Evolutionary conservation across 2,329 filamentous ascomycete species (phyloP).

Genomic region (Stagonosporopsis tanaceti): DNA sequence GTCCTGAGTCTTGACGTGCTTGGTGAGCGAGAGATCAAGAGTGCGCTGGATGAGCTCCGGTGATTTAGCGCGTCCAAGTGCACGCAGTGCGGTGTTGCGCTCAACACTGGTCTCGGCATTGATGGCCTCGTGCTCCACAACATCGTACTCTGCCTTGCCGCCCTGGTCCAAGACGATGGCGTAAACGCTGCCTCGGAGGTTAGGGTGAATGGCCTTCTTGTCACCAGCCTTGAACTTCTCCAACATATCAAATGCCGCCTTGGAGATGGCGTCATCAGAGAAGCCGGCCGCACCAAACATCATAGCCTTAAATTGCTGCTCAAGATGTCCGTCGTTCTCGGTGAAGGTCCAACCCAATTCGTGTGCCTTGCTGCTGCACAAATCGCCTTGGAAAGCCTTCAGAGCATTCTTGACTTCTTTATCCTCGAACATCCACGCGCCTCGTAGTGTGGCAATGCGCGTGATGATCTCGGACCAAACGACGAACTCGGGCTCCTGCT

Average conservation of each 20-base stretch:
- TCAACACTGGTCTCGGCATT: conserved; percentile 81
- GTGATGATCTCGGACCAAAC: conserved; percentile 94
- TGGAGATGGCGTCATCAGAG: conserved; percentile 77
- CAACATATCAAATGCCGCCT: conserved; percentile 90
- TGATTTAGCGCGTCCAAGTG: conserved; percentile 78
- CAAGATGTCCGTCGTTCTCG: conserved; percentile 83
- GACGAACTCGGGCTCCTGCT: conserved; percentile 82
- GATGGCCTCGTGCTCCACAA: conserved; percentile 77
- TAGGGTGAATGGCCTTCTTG: conserved; percentile 83
- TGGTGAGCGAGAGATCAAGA: conserved; percentile 75
- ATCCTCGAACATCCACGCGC: conserved; percentile 90
- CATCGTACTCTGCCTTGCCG: conserved; percentile 85
- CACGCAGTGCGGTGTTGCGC: conserved; percentile 88
- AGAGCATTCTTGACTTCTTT: conserved; percentile 75
- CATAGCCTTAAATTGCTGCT: conserved; percentile 93
- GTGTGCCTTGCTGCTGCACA: conserved; percentile 82
- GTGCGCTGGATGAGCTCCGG: conserved; percentile 84
- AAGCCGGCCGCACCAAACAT: conserved; percentile 86
- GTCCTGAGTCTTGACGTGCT: conserved; percentile 92
- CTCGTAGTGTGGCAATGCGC: conserved; percentile 78
- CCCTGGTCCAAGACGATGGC: conserved; percentile 84
- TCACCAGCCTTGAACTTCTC: conserved; percentile 83
- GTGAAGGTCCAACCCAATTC: conserved; percentile 88
- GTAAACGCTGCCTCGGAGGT: conserved; percentile 87
- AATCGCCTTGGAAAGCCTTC: conserved; percentile 80